These are phyloP conservation scores for Aspergillus sp. DNA, from an alignment of 2,329 filamentous ascomycete species.

Conservation along the genomic window DNA sequence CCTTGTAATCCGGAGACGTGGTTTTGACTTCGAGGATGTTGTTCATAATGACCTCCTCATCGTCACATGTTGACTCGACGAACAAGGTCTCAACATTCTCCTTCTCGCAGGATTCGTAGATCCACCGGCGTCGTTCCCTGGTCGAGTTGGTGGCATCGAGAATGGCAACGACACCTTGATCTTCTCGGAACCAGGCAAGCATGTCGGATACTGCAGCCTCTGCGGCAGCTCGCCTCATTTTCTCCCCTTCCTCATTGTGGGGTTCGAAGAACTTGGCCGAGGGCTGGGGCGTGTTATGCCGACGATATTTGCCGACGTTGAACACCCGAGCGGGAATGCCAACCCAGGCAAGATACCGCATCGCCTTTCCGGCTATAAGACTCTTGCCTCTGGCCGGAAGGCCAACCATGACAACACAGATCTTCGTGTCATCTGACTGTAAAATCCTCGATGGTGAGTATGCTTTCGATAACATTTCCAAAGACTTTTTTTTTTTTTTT, in stretches of 20 bases:
- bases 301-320: constrained; percentile 95
- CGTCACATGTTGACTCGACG: constrained; percentile 94
- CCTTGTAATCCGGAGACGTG: constrained; percentile 87
- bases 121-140: constrained; percentile 82
- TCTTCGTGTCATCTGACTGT: constrained; percentile 90
- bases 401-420: constrained; percentile 98
- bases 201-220: constrained; percentile 91
- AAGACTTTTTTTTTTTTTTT: constrained; percentile 4
- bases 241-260: constrained; percentile 82
- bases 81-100: constrained; percentile 86
- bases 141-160: constrained; percentile 97
- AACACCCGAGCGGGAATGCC: constrained; percentile 91
- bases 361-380: constrained; percentile 92
- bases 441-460: constrained; percentile 32
- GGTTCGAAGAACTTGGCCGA: constrained; percentile 93
- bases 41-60: constrained; percentile 93
- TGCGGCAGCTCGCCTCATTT: constrained; percentile 76
- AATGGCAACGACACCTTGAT: constrained; percentile 78
- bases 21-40: constrained; percentile 98
- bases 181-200: constrained; percentile 79
- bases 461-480: constrained; percentile 41
- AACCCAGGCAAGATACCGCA: constrained; percentile 93
- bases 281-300: constrained; percentile 80
- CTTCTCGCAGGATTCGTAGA: constrained; percentile 67
- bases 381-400: constrained; percentile 93